Evolutionary conservation across 2,329 filamentous ascomycete genomes (phyloP), one percentile per base, ranked within the genome.

Genomic region (Cladosporium austrohemisphaericum): DNA sequence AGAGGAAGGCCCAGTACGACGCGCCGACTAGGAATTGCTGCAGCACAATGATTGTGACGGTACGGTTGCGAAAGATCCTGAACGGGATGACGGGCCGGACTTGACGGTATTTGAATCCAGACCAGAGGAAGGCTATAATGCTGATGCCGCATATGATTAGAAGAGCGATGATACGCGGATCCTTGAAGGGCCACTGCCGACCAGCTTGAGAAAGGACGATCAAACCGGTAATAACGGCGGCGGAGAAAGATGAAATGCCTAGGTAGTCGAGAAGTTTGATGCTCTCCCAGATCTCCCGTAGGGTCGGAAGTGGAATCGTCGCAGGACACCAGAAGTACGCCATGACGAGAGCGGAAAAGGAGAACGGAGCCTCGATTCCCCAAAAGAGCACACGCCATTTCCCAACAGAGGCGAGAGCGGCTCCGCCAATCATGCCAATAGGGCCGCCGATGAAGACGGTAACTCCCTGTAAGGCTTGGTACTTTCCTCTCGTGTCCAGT

Each of bases 191-290:
- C 44, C 44, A 47, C 23, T 38, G 44, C 13, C 44, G 45, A 9
- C 28, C 35, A 40, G 50, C 54, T 38, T 56, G 52, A 28, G 50
- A 55, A 11, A 56, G 33, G n/a, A 55, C 41, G 16, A 58, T 44
- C 56, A 65, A 25, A 58, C 63, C 7, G 57, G 64, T 5, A 50
- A 60, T 7, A 40, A 50, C 38, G n/a, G 52, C 37, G 33, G 43
- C 46, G 16, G 41, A 51, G 6, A 56, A 52, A 22, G 52, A 49
- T 18, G 49, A 10, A 13, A 58, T 57, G 8, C 58, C 58, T 22
- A 52, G 26, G 32, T 48, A 57, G 53, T 60, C 58, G 37, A 60
- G 50, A 2, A 40, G 45, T 19, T 51, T 51, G 20, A 54, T 29
- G 19, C 41, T 52, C 13, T 45, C 22, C 28, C 46, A 26, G 35